Base-by-base conservation (phyloP, 2,329 filamentous ascomycete genomes). In the Gliomastix tumulicola region DNA sequence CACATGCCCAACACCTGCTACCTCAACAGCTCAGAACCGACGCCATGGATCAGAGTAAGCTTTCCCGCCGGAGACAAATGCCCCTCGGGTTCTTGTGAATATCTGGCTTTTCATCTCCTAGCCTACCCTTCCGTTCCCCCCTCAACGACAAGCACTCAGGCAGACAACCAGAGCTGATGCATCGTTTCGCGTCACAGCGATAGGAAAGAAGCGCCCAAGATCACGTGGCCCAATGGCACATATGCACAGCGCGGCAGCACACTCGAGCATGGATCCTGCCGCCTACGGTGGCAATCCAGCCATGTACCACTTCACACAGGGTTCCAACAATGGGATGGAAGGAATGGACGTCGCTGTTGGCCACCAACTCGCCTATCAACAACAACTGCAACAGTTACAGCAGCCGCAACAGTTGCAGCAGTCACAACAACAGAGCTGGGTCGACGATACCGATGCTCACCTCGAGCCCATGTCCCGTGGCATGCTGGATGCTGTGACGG, bases 221-320 rank as follows among this genome's bases (percentile, higher is more conserved):
- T 77, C 73, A 34, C 65, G 69, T 48, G 74, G 66, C 36, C 77
- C 73, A 21, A 77, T 73, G 20, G 66, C 71, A 17, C 77, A 74
- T 11, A 65, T 74, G 36, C 72, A 74, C 47, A 76, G 73, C 55
- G 61, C 60, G 44, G 59, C 63, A 25, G 71, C 70, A 3, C 71
- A 75, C 47, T 62, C 67, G 16, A 69, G 60, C 41, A 57, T 74
- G 42, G 74, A 77, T 23, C 68, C 68, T 36, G 55, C 58, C 16
- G 51, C 48, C 39, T 69, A 71, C 42, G 49, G 56, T 32, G 65
- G 70, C 42, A 45, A 61, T 20, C 51, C 61, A 32, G 61, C 63
- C 34, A 57, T 68, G 44, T 76, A 72, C n/a, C n/a, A n/a, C n/a
- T n/a, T n/a, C n/a, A n/a, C n/a, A n/a, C n/a, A n/a, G n/a, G n/a